Conservation (phyloP, 2,329 filamentous ascomycete species). For the Thelonectria olida region DNA sequence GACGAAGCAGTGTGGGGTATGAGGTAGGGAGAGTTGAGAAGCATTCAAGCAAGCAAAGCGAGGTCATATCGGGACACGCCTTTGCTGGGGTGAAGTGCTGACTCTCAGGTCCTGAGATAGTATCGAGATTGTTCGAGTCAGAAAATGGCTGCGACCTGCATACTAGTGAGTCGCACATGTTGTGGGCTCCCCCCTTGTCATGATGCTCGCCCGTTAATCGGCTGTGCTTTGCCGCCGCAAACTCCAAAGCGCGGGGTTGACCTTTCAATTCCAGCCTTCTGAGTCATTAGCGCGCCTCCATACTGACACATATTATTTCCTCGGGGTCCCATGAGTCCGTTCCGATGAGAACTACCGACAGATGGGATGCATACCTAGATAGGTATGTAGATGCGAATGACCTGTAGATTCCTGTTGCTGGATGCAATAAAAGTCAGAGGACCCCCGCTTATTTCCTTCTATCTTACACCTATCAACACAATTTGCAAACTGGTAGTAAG, state of each 20-base stretch:
- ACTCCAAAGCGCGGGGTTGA: constrained; percentile 10
- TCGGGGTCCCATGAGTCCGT: not conserved
- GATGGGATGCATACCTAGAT: not conserved
- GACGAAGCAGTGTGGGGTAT: constrained; percentile 21
- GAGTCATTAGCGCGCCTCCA: constrained; percentile 20
- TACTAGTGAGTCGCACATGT: constrained; percentile 12
- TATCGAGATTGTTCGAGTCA: constrained; percentile 10
- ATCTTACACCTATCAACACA: no score
- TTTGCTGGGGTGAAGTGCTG: no score
- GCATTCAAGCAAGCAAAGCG: not conserved
- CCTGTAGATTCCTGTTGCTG: no score
- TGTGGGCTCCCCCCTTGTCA: not conserved
- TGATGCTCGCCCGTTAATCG: constrained; percentile 1
- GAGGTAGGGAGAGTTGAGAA: constrained; percentile 20
- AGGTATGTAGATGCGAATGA: not conserved
- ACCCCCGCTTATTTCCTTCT: no score
- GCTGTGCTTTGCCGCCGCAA: constrained; percentile 20
- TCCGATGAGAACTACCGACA: not conserved
- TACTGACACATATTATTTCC: not conserved
- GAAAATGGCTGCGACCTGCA: not conserved
- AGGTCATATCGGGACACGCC: not conserved
- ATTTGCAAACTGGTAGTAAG: no score
- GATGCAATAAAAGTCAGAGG: no score
- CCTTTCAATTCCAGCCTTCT: constrained; percentile 6
- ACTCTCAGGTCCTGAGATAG: no score